phyloP scores from a whole-genome alignment of 805 yeast genomes.

The Spathaspora boniae region DNA sequence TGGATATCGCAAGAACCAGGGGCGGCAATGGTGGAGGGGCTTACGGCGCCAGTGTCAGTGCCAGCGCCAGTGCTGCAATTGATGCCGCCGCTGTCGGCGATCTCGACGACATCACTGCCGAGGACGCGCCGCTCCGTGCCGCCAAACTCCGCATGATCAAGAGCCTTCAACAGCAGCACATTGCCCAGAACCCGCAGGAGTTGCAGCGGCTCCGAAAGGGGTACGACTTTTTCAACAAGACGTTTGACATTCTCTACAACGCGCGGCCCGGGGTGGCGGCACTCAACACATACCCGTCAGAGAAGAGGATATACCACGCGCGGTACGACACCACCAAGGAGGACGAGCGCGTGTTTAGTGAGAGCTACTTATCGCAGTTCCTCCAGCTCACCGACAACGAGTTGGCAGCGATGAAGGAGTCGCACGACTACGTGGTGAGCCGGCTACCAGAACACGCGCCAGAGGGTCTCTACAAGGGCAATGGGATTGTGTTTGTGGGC shows the following conservation, averaged over 20 bases:
- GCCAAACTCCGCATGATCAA: conserved; percentile 5
- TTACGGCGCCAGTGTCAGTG: too few species aligned
- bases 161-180: not conserved
- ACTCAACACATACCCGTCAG: conserved; percentile 42
- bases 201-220: conserved; percentile 23
- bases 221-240: conserved; percentile 39
- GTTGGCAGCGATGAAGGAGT: conserved; percentile 37
- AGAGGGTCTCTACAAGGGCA: conserved; percentile 34
- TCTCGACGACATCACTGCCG: too few species aligned
- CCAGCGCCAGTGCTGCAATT: too few species aligned
- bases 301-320: conserved; percentile 52
- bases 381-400: conserved; percentile 44
- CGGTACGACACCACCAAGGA: conserved; percentile 37
- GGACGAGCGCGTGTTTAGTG: conserved; percentile 41
- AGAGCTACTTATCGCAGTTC: conserved; percentile 48
- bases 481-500: conserved; percentile 69
- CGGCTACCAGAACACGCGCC: conserved; percentile 43
- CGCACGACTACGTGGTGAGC: conserved; percentile 46
- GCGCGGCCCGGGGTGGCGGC: conserved; percentile 45
- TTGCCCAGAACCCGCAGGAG: conserved; percentile 5
- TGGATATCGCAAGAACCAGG: too few species aligned
- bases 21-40: too few species aligned
- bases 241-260: conserved; percentile 39
- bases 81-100: too few species aligned
- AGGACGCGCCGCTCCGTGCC: conserved; percentile 1